phyloP scores from a whole-genome alignment of 2,329 filamentous ascomycete species.

The Fusarium bactridioides region DNA sequence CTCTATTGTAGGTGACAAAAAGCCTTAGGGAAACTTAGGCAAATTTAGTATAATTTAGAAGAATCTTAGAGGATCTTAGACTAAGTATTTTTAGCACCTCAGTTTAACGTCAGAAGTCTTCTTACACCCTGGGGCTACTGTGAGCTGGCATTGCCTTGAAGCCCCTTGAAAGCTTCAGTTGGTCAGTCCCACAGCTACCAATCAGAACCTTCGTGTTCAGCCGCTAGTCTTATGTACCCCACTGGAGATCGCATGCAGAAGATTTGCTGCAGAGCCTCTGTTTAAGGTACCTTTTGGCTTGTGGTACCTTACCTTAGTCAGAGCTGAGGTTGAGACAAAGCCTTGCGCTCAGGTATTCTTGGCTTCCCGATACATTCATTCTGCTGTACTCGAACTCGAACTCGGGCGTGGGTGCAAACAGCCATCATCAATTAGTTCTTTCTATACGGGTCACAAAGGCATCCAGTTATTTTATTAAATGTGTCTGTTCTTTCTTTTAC shows the following conservation, averaged over 20 bases:
- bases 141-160: constrained; percentile 39
- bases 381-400: not conserved
- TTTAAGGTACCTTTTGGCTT: constrained; percentile 28
- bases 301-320: constrained; percentile 34
- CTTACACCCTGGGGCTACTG: not conserved
- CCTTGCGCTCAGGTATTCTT: constrained; percentile 1
- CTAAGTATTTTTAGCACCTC: too few relatives aligned
- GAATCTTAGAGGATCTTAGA: too few relatives aligned
- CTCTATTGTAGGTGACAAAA: too few relatives aligned
- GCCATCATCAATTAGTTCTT: not conserved
- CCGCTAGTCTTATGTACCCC: constrained; percentile 10
- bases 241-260: constrained; percentile 30
- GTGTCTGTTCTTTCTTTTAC: not conserved
- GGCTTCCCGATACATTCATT: constrained; percentile 13
- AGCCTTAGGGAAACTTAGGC: too few relatives aligned
- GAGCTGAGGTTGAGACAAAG: constrained; percentile 5
- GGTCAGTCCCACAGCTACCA: constrained; percentile 11
- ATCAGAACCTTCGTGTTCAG: constrained; percentile 12
- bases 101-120: too few relatives aligned
- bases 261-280: constrained; percentile 29
- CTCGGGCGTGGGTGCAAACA: not conserved
- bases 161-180: constrained; percentile 25
- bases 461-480: not conserved
- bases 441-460: not conserved
- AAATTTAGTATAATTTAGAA: too few relatives aligned